These are phyloP conservation scores for Diaporthe helianthi DNA, from an alignment of 2,329 filamentous ascomycete species.

Conservation along the genomic window DNA sequence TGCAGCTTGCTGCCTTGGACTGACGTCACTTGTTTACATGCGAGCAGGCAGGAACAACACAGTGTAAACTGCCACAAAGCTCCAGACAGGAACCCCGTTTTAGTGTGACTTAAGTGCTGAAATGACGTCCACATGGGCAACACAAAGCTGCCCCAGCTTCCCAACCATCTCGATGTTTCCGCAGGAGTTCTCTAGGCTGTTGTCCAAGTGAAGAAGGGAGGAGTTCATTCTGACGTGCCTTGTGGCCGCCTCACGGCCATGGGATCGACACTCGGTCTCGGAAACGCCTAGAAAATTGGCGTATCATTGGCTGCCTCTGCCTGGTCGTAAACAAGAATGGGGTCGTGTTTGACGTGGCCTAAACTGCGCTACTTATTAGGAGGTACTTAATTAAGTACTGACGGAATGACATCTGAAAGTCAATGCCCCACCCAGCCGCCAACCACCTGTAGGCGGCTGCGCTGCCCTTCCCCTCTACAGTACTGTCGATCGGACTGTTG, in stretches of 20 bases:
- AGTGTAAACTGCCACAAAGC: not conserved
- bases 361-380: conserved; percentile 1
- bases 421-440: conserved; percentile 23
- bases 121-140: conserved; percentile 5
- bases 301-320: conserved; percentile 7
- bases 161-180: not conserved
- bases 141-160: not conserved
- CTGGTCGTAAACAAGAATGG: conserved; percentile 18
- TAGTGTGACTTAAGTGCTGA: not conserved
- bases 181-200: not conserved
- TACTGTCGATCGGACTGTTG: not conserved
- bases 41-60: not conserved
- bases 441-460: too few species aligned
- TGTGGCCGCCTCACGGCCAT: conserved; percentile 7
- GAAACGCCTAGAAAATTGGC: not conserved
- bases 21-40: conserved; percentile 27
- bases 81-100: not conserved
- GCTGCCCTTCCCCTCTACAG: not conserved
- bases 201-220: not conserved
- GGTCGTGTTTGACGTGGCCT: conserved; percentile 19
- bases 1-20: conserved; percentile 7
- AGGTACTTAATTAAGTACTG: too few species aligned
- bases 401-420: conserved; percentile 21
- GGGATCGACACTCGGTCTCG: not conserved
- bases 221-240: conserved; percentile 3